phyloP scores from a whole-genome alignment of 495 filamentous ascomycete species.

The Melanomma pulvis-pyrius region DNA sequence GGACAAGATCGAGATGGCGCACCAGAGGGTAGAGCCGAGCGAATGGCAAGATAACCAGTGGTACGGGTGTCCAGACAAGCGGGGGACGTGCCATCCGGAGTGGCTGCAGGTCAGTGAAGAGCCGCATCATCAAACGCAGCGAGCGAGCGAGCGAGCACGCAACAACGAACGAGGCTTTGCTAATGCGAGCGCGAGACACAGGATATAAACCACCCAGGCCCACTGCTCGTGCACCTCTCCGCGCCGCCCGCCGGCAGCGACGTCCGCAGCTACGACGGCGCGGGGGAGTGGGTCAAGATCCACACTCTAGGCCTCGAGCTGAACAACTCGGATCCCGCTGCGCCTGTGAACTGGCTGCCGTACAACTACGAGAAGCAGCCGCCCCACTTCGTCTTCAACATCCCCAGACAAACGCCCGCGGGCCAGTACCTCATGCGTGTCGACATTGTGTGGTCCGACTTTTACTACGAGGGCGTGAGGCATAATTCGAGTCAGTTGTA shows the following conservation, averaged over 20 bases:
- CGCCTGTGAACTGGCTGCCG: conserved; percentile 10
- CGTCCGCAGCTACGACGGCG: conserved; percentile 15
- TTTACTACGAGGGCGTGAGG: not conserved
- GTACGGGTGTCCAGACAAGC: conserved; percentile 9
- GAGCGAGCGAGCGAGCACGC: not conserved
- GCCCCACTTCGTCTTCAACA: conserved; percentile 9
- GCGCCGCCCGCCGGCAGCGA: conserved; percentile 13
- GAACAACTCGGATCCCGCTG: not conserved
- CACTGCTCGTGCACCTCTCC: conserved; percentile 22
- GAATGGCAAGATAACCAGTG: conserved; percentile 15
- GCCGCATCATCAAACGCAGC: not conserved
- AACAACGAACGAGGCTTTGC: not conserved
- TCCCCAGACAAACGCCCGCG: conserved; percentile 19
- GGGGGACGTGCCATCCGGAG: conserved; percentile 17
- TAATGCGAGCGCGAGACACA: not conserved
- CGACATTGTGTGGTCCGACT: conserved; percentile 18
- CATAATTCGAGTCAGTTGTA: conserved; percentile 17
- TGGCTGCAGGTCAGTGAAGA: not conserved
- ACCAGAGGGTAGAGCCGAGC: conserved; percentile 7
- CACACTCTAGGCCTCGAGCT: conserved; percentile 7
- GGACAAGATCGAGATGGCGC: conserved; percentile 18
- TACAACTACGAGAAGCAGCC: conserved; percentile 5
- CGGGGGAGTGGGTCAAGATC: conserved; percentile 30
- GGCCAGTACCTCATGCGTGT: conserved; percentile 28
- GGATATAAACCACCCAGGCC: conserved; percentile 26